Evolutionary conservation across 768 basidiomycete genomes (phyloP).

Genomic region (Pholiota conissans): DNA sequence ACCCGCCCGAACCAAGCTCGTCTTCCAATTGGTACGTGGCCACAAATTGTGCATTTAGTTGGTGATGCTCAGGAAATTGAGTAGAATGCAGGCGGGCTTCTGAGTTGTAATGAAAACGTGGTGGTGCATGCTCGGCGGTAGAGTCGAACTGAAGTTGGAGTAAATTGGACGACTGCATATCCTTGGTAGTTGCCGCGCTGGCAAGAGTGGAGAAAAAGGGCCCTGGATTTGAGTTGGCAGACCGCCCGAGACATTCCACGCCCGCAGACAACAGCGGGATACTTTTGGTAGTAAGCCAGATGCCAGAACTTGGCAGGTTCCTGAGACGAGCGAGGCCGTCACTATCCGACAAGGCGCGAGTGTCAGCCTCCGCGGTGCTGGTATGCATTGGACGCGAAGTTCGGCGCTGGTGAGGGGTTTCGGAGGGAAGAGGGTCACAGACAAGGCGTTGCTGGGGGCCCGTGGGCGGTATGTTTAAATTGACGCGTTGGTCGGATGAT

Average conservation of each 20-base stretch:
- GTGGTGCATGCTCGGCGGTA: neutral
- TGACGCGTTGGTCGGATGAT: neutral
- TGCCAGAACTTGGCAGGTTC: conserved; percentile 3
- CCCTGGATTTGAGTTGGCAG: neutral
- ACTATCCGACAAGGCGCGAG: conserved; percentile 7
- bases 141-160: conserved; percentile 12
- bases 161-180: conserved; percentile 7
- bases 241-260: conserved; percentile 1
- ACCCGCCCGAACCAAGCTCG: conserved; percentile 88
- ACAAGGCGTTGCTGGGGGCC: neutral
- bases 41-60: conserved; percentile 60
- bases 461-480: conserved; percentile 1
- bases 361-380: neutral
- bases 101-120: conserved; percentile 25
- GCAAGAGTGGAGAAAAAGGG: neutral
- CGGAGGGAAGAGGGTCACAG: neutral
- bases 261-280: conserved; percentile 6
- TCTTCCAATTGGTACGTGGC: conserved; percentile 62
- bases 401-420: neutral
- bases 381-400: neutral
- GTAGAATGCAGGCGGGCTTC: conserved; percentile 36
- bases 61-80: conserved; percentile 60
- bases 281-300: conserved; percentile 9
- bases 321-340: conserved; percentile 7
- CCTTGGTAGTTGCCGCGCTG: neutral